phyloP scores from a whole-genome alignment of 139 green algal species.

The Yamagishiella unicocca region DNA sequence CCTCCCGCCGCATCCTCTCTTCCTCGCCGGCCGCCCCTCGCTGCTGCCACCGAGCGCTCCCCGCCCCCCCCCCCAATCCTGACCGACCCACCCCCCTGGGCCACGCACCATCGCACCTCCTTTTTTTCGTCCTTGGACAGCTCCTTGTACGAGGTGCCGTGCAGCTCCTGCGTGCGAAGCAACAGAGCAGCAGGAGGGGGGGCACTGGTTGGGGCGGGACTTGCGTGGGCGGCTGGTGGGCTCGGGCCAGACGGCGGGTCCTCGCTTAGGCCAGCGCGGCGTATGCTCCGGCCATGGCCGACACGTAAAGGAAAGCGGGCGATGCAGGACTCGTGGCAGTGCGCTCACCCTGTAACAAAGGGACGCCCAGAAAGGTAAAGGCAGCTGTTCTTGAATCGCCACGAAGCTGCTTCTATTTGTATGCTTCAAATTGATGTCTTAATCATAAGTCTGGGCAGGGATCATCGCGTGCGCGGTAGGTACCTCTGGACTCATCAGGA shows the following conservation, averaged over 20 bases:
- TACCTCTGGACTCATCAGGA: neutral
- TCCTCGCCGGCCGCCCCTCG: no score
- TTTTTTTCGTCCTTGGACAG: constrained; percentile 34
- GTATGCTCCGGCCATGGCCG: neutral
- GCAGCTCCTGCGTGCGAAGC: constrained; percentile 16
- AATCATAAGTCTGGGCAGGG: neutral
- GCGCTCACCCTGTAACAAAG: no score
- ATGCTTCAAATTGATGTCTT: neutral
- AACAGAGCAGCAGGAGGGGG: neutral
- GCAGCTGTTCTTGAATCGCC: no score
- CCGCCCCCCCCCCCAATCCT: neutral
- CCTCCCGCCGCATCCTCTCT: no score
- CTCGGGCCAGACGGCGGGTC: neutral
- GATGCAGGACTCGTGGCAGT: no score
- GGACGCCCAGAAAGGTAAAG: no score
- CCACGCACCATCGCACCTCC: neutral
- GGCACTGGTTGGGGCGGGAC: neutral
- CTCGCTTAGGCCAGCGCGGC: neutral
- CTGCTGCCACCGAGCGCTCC: no score
- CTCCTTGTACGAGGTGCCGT: constrained; percentile 35
- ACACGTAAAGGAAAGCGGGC: neutral
- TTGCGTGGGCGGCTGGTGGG: neutral
- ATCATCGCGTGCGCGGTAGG: neutral
- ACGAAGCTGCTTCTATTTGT: no score
- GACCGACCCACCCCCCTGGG: neutral